These are phyloP conservation scores for Vachellia collinsii DNA, from an alignment of 306 rosid genomes.

Conservation along the genomic window DNA sequence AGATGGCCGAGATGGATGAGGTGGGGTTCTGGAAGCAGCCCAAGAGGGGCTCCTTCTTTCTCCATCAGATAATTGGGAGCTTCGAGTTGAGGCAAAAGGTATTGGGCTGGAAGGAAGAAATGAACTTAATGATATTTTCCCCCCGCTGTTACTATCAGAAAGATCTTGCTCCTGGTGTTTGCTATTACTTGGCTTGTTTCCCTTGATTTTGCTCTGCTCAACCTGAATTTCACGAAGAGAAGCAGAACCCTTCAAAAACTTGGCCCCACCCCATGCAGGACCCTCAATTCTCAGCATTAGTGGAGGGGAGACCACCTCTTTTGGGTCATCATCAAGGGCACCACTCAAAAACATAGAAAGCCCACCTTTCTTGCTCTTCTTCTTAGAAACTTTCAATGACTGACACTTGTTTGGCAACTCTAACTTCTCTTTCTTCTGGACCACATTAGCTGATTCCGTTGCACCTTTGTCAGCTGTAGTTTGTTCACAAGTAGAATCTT, in stretches of 20 bases:
- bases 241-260: conserved; percentile 58
- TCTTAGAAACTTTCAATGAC: conserved; percentile 58
- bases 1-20: conserved; percentile 68
- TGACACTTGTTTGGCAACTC: conserved; percentile 47
- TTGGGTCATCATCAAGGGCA: conserved; percentile 71
- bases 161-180: conserved; percentile 60
- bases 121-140: conserved; percentile 63
- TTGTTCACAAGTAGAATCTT: conserved; percentile 3
- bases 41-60: conserved; percentile 78
- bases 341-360: conserved; percentile 97
- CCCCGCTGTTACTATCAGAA: conserved; percentile 50
- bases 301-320: conserved; percentile 60
- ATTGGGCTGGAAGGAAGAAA: conserved; percentile 84
- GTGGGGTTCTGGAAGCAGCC: conserved; percentile 93
- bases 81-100: conserved; percentile 54
- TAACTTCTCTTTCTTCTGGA: conserved; percentile 46
- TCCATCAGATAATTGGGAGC: conserved; percentile 62
- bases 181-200: conserved; percentile 34
- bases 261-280: conserved; percentile 98
- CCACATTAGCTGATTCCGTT: conserved; percentile 35
- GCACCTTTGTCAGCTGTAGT: background rate
- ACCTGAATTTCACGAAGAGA: conserved; percentile 88
- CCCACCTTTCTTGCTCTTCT: conserved; percentile 89
- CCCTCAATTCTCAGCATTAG: conserved; percentile 64
- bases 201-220: conserved; percentile 66